Evolutionary conservation across 2,329 filamentous ascomycete genomes (phyloP), one percentile per base, ranked within the genome.

Genomic region (Phialocephala subalpina): DNA sequence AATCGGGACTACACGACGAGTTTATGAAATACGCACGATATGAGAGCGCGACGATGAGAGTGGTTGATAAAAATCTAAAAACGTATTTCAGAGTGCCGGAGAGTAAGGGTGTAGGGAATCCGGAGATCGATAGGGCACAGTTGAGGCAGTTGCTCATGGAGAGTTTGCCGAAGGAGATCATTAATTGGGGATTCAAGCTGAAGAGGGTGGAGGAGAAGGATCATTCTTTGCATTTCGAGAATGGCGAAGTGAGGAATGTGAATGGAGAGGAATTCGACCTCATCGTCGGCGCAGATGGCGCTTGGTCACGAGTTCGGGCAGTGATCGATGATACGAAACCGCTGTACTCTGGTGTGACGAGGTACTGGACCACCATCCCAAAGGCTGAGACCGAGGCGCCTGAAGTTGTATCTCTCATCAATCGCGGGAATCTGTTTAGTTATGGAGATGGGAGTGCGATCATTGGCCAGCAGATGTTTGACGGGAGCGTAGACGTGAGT

Each of bases 1-100:
- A 80, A 56, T 80, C 79, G 7, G 82, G 80, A 0, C 74, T 86
- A 11, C 81, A 75, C 66, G 78, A 82, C 1, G 73, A 79, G 20
- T 87, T 86, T 70, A 60, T 67, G 8, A 62, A 76, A 3, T 71
- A 77, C 40, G 73, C 81, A 27, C 79, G 69, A 18, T 69, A 49
- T 16, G 66, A 69, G 47, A 62, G 66, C 22, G 63, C 64, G 9
- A 62, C 61, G 0, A 78, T 9, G 75, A 77, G 38, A 78, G 79
- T 36, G 80, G 81, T 67, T 74, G 77, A 68, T 78, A 84, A 63
- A 75, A 74, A 16, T 62, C 78, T 55, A 77, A 79, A 63, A 52
- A 82, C 20, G 70, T 80, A 2, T 72, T 79, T 33, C 72, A 72
- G 5, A 49, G 20, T 60, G 74, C 73, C 27, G 59, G 64, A 5